Evolutionary conservation across 1,284 basidiomycete genomes (phyloP).

Genomic region (Paramarasmius palmivorus): DNA sequence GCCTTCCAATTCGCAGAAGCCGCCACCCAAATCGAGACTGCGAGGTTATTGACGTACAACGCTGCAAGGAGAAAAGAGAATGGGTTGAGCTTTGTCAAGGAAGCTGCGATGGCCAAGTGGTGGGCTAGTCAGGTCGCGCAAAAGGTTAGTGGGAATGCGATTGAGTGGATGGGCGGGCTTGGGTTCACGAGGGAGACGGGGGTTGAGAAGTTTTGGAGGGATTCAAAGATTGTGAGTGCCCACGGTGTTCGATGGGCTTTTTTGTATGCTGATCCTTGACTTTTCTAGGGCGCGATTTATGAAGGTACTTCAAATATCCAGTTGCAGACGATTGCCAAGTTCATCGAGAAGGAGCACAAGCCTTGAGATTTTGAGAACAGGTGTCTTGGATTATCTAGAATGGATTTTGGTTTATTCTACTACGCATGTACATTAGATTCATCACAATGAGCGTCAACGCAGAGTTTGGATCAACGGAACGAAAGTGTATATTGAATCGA

Average conservation of each 20-base stretch:
- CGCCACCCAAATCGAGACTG: constrained; percentile 88
- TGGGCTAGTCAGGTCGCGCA: constrained; percentile 90
- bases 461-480: too few species aligned
- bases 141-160: constrained; percentile 83
- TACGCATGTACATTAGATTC: too few species aligned
- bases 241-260: not conserved
- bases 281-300: constrained; percentile 85
- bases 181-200: constrained; percentile 85
- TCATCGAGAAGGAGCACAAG: constrained; percentile 76
- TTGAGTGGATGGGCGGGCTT: constrained; percentile 92
- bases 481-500: too few species aligned
- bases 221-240: constrained; percentile 83
- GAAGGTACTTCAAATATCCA: constrained; percentile 98
- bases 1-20: constrained; percentile 92
- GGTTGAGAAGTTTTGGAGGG: constrained; percentile 82
- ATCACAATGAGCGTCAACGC: too few species aligned
- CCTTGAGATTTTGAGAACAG: not conserved
- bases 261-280: constrained; percentile 8
- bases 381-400: not conserved
- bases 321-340: constrained; percentile 94
- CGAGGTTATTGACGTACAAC: constrained; percentile 95
- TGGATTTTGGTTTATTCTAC: too few species aligned
- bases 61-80: constrained; percentile 94
- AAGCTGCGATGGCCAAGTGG: constrained; percentile 97
- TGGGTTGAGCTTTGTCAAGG: constrained; percentile 83